These are phyloP conservation scores for Tricholoma matsutake DNA, from an alignment of 768 basidiomycete genomes.

Conservation along the genomic window DNA sequence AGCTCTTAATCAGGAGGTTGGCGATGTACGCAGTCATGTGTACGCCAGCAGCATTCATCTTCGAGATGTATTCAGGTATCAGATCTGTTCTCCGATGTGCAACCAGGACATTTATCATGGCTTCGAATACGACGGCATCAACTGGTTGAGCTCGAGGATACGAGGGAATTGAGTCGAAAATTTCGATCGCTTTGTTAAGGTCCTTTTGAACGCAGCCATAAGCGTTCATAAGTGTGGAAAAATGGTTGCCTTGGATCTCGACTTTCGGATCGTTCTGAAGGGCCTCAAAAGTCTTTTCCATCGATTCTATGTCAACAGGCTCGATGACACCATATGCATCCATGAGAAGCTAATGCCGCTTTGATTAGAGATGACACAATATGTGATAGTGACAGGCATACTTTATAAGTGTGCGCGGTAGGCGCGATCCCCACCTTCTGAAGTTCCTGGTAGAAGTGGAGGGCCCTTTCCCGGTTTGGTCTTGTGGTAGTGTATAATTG, in stretches of 20 bases:
- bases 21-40: slow-evolving; percentile 96
- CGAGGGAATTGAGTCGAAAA: slow-evolving; percentile 72
- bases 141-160: slow-evolving; percentile 52
- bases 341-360: slow-evolving; percentile 61
- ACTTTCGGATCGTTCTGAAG: slow-evolving; percentile 48
- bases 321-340: slow-evolving; percentile 87
- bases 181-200: slow-evolving; percentile 66
- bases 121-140: slow-evolving; percentile 88
- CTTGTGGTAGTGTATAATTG: slow-evolving; percentile 91
- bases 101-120: slow-evolving; percentile 83
- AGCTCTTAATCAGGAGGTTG: slow-evolving; percentile 78
- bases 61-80: slow-evolving; percentile 60
- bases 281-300: slow-evolving; percentile 69
- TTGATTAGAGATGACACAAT: slow-evolving; percentile 7
- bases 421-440: slow-evolving; percentile 58
- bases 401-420: slow-evolving; percentile 94
- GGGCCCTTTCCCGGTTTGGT: slow-evolving; percentile 73
- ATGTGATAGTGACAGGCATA: slow-evolving; percentile 23
- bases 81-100: slow-evolving; percentile 77
- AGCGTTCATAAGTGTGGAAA: slow-evolving; percentile 86
- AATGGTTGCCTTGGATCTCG: slow-evolving; percentile 41
- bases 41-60: slow-evolving; percentile 59
- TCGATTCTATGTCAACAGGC: slow-evolving; percentile 68
- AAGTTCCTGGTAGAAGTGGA: slow-evolving; percentile 75
- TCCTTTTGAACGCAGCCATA: slow-evolving; percentile 81